These are phyloP conservation scores for Plasmodium yoelii DNA, from an alignment of 169 alveolate genomes.

Conservation along the genomic window DNA sequence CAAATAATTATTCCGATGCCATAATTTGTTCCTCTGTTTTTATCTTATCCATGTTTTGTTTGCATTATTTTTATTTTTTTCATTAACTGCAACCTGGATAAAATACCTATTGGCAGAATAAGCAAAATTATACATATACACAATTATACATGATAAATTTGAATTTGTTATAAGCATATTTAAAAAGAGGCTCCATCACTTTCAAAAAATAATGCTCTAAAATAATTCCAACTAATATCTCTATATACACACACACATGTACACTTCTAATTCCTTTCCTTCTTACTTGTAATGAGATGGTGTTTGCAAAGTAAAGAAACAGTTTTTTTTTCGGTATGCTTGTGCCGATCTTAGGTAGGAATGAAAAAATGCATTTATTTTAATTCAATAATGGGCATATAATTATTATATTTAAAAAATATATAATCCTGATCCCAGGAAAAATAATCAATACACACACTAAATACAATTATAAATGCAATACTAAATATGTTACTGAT, in stretches of 20 bases:
- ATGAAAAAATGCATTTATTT: conserved; percentile 7
- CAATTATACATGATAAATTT: too few relatives aligned
- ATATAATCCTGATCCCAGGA: neutral
- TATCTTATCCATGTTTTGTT: conserved; percentile 37
- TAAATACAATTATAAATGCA: too few relatives aligned
- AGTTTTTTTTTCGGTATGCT: conserved; percentile 61
- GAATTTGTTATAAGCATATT: too few relatives aligned
- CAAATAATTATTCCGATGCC: too few relatives aligned
- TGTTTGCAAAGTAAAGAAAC: conserved; percentile 57
- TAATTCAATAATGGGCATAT: neutral
- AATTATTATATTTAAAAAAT: neutral
- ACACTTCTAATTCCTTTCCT: neutral
- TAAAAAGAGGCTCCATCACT: too few relatives aligned
- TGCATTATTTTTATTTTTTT: conserved; percentile 51
- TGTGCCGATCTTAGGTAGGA: conserved; percentile 54
- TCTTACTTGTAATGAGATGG: conserved; percentile 71
- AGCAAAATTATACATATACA: neutral
- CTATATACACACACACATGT: neutral
- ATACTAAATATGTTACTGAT: too few relatives aligned
- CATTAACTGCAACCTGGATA: conserved; percentile 41
- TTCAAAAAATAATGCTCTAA: too few relatives aligned
- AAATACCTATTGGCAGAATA: conserved; percentile 25
- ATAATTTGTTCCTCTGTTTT: neutral
- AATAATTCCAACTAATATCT: neutral
- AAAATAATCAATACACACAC: too few relatives aligned